Evolutionary conservation across 345 rosid genomes (phyloP).

Genomic region (Abelmoschus esculentus): DNA sequence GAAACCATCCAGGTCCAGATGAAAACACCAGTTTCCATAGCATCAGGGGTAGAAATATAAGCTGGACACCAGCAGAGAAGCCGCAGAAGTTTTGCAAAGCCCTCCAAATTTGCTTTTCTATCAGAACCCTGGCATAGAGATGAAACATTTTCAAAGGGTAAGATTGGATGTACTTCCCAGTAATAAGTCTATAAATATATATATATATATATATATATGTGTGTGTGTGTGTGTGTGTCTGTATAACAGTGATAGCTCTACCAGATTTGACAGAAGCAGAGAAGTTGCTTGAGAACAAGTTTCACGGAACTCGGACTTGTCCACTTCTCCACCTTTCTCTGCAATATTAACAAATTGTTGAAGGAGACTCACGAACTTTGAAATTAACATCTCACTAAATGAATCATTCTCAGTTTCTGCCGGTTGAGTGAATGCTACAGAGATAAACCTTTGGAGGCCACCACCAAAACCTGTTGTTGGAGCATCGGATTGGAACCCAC

Average conservation of each 20-base stretch:
- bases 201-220: too few relatives aligned
- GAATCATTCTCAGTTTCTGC: constrained; percentile 66
- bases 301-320: constrained; percentile 78
- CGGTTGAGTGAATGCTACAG: constrained; percentile 79
- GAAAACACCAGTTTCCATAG: constrained; percentile 96
- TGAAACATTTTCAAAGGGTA: constrained; percentile 13
- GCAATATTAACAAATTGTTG: constrained; percentile 87
- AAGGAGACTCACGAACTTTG: constrained; percentile 78
- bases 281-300: constrained; percentile 94
- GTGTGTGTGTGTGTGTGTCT: too few relatives aligned
- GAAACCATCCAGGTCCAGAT: constrained; percentile 99
- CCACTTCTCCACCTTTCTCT: constrained; percentile 88
- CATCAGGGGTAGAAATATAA: constrained; percentile 82
- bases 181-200: background rate
- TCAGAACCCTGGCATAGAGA: constrained; percentile 47
- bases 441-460: constrained; percentile 80
- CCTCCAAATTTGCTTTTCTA: constrained; percentile 73
- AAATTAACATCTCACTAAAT: constrained; percentile 78
- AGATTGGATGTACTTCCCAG: background rate
- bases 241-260: constrained; percentile 23
- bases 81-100: constrained; percentile 85
- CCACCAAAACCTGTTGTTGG: constrained; percentile 48
- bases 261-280: constrained; percentile 89
- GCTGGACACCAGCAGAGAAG: constrained; percentile 99
- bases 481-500: constrained; percentile 72